phyloP scores from a whole-genome alignment of 306 rosid species.

The Lathyrus oleraceus region DNA sequence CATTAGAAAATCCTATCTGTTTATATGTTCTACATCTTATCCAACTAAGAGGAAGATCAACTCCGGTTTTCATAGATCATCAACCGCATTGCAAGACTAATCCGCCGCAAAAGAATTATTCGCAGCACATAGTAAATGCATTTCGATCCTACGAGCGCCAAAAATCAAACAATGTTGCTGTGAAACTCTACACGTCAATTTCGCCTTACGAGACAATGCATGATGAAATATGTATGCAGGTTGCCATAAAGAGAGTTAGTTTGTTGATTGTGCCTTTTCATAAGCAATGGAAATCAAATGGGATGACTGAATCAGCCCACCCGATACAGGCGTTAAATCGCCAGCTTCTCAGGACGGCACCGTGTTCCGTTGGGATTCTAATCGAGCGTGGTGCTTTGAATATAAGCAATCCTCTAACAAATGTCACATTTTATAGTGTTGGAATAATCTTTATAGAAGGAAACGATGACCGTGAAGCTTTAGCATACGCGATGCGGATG shows the following conservation, averaged over 20 bases:
- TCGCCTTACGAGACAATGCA: constrained; percentile 68
- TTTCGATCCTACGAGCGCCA: constrained; percentile 44
- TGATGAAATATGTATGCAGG: constrained; percentile 55
- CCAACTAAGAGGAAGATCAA: constrained; percentile 47
- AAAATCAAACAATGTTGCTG: constrained; percentile 13
- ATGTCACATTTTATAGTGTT: constrained; percentile 28
- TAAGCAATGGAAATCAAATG: constrained; percentile 17
- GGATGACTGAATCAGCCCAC: background rate
- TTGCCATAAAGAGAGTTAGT: constrained; percentile 41
- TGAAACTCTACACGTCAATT: constrained; percentile 48
- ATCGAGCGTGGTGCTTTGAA: constrained; percentile 42
- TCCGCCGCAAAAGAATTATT: constrained; percentile 4
- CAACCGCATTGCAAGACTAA: background rate
- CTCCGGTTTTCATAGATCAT: constrained; percentile 55
- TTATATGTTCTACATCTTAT: constrained; percentile 54
- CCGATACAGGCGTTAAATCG: constrained; percentile 49
- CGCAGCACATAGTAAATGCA: constrained; percentile 47
- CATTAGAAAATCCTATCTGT: constrained; percentile 44
- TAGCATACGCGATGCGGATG: constrained; percentile 53
- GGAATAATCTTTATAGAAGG: constrained; percentile 57
- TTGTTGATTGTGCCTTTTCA: constrained; percentile 65
- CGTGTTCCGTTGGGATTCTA: constrained; percentile 61
- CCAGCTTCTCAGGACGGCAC: constrained; percentile 49
- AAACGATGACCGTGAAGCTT: constrained; percentile 66
- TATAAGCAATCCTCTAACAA: background rate